Evolutionary conservation across 2,329 filamentous ascomycete species (phyloP).

Genomic region (Phoma sp.): DNA sequence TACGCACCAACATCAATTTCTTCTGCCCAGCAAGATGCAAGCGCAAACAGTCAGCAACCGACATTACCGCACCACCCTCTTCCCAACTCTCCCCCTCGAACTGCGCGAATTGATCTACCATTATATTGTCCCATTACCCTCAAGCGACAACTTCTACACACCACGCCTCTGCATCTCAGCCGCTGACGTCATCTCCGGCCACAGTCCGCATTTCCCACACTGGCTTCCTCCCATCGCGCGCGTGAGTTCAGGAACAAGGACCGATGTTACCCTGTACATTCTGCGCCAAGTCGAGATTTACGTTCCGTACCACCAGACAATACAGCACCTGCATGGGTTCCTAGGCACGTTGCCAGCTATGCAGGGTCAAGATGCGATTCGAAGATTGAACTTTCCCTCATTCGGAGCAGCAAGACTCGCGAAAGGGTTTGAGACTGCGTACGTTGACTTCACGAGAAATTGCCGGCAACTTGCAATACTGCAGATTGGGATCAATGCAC

Average conservation of each 20-base stretch:
- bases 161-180: not conserved
- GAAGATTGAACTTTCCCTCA: not conserved
- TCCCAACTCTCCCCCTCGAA: not conserved
- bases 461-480: too few relatives aligned
- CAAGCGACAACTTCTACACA: not conserved
- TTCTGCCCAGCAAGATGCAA: too few relatives aligned
- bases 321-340: not conserved
- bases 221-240: not conserved
- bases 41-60: too few relatives aligned
- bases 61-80: too few relatives aligned
- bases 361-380: not conserved
- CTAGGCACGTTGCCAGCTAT: not conserved
- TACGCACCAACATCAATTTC: too few relatives aligned
- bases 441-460: too few relatives aligned
- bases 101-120: not conserved
- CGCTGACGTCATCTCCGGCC: not conserved
- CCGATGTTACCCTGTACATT: not conserved
- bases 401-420: not conserved
- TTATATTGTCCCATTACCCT: not conserved
- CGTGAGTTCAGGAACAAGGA: not conserved
- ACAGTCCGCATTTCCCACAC: not conserved
- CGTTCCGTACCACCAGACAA: not conserved
- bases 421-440: too few relatives aligned
- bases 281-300: not conserved
- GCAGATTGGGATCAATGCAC: too few relatives aligned